phyloP scores from a whole-genome alignment of 139 green algal species.

The Coelastrella sp. region DNA sequence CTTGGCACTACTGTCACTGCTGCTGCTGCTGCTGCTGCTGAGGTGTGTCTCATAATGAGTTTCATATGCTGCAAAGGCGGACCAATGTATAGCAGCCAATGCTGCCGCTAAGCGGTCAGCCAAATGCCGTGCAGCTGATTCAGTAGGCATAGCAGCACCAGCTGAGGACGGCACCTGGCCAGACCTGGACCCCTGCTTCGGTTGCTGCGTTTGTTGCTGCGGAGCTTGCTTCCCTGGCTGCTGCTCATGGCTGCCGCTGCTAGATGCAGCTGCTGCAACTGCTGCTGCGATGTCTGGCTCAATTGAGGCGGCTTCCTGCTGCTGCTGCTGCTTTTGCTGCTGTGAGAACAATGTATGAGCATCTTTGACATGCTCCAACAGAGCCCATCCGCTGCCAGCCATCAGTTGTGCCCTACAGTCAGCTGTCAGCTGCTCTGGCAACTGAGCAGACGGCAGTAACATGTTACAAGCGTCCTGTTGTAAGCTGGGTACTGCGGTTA shows the following conservation, averaged over 20 bases:
- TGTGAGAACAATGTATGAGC: neutral
- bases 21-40: constrained; percentile 1
- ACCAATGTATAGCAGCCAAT: neutral
- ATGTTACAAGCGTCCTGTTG: constrained; percentile 1
- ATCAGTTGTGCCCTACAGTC: constrained; percentile 11
- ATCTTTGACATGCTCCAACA: constrained; percentile 28
- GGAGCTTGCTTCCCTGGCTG: neutral
- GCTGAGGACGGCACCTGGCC: neutral
- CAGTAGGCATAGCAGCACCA: neutral
- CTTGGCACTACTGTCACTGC: neutral
- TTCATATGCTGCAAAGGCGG: neutral
- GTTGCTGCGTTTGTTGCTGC: neutral
- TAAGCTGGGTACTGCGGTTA: neutral
- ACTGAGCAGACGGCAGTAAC: neutral
- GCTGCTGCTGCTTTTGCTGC: constrained; percentile 17
- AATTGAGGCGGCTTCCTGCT: neutral
- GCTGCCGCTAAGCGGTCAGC: neutral
- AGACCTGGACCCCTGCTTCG: neutral
- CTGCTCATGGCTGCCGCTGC: neutral
- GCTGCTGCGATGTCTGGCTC: neutral
- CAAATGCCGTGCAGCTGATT: constrained; percentile 28
- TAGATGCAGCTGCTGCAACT: neutral
- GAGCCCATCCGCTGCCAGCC: neutral
- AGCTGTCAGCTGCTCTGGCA: neutral
- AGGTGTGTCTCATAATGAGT: neutral